These are phyloP conservation scores for Amanita inopinata DNA, from an alignment of 768 basidiomycete genomes.

Conservation along the genomic window DNA sequence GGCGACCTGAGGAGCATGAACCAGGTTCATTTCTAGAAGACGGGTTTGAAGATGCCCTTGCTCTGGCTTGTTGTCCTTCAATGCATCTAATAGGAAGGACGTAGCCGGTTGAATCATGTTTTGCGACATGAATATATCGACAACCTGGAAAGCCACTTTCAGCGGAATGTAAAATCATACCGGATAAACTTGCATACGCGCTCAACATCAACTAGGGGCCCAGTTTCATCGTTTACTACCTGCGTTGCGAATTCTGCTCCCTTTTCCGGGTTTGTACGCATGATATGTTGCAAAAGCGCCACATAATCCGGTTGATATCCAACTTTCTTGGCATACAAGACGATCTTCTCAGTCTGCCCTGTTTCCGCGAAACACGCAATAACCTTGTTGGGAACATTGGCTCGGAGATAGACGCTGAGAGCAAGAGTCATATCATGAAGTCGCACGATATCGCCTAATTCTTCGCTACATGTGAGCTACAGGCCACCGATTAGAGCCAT, in stretches of 20 bases:
- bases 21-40: slow-evolving; percentile 93
- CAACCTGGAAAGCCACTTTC: slow-evolving; percentile 45
- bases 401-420: slow-evolving; percentile 93
- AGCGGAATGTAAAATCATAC: slow-evolving; percentile 7
- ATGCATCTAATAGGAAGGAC: slow-evolving; percentile 91
- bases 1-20: slow-evolving; percentile 96
- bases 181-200: slow-evolving; percentile 34
- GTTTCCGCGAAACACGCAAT: slow-evolving; percentile 99
- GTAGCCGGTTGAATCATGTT: slow-evolving; percentile 99
- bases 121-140: slow-evolving; percentile 99
- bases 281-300: slow-evolving; percentile 87
- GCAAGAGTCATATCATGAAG: slow-evolving; percentile 94
- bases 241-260: slow-evolving; percentile 97
- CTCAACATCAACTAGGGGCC: slow-evolving; percentile 90
- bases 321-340: slow-evolving; percentile 96
- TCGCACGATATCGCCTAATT: slow-evolving; percentile 95
- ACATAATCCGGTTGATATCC: slow-evolving; percentile 90
- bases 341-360: slow-evolving; percentile 96
- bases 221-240: slow-evolving; percentile 87
- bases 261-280: slow-evolving; percentile 94
- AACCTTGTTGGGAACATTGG: slow-evolving; percentile 97
- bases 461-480: slow-evolving; percentile 95
- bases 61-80: slow-evolving; percentile 98
- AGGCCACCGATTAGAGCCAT: background rate
- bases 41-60: slow-evolving; percentile 95